Percentiles rank a stretch among this genome's conserved stretches.
Evolutionary conservation across 2,329 filamentous ascomycete species (phyloP).

Genomic region (Teratosphaeria zuluensis): DNA sequence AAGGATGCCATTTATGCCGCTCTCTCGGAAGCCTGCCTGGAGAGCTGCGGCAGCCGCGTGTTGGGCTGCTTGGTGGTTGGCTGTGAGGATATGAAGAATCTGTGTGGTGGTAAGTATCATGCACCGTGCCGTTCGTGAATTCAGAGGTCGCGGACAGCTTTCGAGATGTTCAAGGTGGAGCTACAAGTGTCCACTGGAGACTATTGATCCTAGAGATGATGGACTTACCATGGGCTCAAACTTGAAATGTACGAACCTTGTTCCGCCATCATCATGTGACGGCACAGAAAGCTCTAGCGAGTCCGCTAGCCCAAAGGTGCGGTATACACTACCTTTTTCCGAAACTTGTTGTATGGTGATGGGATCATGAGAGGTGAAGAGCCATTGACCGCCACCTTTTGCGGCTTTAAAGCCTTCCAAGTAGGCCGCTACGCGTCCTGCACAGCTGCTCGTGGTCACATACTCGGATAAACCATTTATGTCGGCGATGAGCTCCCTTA

Average conservation of each 20-base stretch:
- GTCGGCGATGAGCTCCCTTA: constrained; percentile 65
- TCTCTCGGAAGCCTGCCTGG: constrained; percentile 80
- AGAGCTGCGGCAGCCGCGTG: constrained; percentile 65
- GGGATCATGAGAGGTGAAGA: constrained; percentile 79
- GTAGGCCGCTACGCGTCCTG: constrained; percentile 78
- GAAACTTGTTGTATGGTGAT: constrained; percentile 29
- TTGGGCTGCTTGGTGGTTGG: constrained; percentile 66
- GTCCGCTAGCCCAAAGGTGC: constrained; percentile 10
- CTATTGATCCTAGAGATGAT: background rate
- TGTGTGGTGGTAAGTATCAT: constrained; percentile 28
- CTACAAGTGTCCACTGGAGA: background rate
- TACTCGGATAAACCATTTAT: constrained; percentile 67
- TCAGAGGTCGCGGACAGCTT: background rate
- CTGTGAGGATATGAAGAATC: constrained; percentile 82
- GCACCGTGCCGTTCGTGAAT: background rate
- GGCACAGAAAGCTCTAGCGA: background rate
- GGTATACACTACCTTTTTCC: constrained; percentile 7
- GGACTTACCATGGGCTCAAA: constrained; percentile 83
- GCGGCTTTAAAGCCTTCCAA: constrained; percentile 63
- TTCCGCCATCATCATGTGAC: constrained; percentile 1
- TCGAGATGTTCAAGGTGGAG: background rate
- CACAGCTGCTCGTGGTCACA: constrained; percentile 89
- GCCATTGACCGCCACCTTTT: constrained; percentile 77
- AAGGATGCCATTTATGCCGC: constrained; percentile 49
- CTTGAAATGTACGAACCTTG: constrained; percentile 64